Conservation (phyloP, 73 alveolate genomes). For the Paraurostyla sp. region DNA sequence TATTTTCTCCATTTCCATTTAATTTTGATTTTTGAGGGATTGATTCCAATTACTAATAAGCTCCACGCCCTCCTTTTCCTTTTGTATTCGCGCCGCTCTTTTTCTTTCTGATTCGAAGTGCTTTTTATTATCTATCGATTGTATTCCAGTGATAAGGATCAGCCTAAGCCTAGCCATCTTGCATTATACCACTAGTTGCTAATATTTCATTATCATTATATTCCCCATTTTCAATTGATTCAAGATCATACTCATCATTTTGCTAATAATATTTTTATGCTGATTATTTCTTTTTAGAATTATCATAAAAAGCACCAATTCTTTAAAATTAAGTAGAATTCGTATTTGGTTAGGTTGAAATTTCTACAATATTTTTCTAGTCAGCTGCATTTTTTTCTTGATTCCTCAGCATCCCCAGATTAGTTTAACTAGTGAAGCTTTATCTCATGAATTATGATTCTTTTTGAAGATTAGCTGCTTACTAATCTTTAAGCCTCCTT, state of each 20-base stretch:
- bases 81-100: not conserved
- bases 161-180: not conserved
- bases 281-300: no score
- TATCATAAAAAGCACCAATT: not conserved
- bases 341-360: no score
- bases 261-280: no score
- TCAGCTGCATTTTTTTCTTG: not conserved
- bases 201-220: slow-evolving; percentile 12
- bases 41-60: no score
- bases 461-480: no score
- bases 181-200: slow-evolving; percentile 10
- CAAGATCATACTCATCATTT: not conserved
- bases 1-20: no score
- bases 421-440: slow-evolving; percentile 21
- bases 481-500: not conserved
- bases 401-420: not conserved
- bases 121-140: slow-evolving; percentile 14
- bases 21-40: slow-evolving; percentile 14
- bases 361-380: no score
- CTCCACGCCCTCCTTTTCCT: no score
- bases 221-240: not conserved
- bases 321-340: not conserved
- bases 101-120: not conserved
- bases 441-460: not conserved
- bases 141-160: not conserved